Evolutionary conservation across 768 basidiomycete species (phyloP).

Genomic region (Phaeotremella skinneri): DNA sequence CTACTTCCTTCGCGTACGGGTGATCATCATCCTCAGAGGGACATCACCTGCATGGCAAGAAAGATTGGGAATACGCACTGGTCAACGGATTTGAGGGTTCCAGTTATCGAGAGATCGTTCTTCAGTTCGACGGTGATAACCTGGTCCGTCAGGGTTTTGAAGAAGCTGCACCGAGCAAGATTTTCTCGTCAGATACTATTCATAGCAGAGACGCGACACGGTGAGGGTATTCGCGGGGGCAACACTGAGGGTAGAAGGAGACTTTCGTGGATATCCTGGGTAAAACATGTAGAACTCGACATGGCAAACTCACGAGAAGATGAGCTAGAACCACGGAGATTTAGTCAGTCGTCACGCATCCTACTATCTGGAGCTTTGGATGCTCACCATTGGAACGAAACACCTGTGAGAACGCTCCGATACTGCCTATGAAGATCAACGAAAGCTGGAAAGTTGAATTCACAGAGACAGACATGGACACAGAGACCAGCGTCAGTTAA

Average conservation of each 20-base stretch:
- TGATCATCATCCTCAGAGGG: no score
- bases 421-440: no score
- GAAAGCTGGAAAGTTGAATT: no score
- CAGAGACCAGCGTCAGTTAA: no score
- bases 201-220: no score
- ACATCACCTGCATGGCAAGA: neutral
- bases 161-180: constrained; percentile 89
- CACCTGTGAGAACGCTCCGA: no score
- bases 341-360: no score
- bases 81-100: constrained; percentile 94
- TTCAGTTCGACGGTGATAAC: constrained; percentile 96
- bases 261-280: neutral
- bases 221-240: no score
- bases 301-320: constrained; percentile 41
- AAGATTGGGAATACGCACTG: constrained; percentile 62
- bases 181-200: no score
- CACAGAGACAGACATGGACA: no score
- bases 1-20: no score
- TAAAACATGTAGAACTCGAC: neutral
- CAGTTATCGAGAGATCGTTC: constrained; percentile 96
- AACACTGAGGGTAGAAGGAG: neutral
- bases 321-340: constrained; percentile 38
- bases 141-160: constrained; percentile 98
- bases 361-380: no score
- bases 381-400: constrained; percentile 39